Conservation (phyloP, 805 yeast species). For the Spathaspora girioi region DNA sequence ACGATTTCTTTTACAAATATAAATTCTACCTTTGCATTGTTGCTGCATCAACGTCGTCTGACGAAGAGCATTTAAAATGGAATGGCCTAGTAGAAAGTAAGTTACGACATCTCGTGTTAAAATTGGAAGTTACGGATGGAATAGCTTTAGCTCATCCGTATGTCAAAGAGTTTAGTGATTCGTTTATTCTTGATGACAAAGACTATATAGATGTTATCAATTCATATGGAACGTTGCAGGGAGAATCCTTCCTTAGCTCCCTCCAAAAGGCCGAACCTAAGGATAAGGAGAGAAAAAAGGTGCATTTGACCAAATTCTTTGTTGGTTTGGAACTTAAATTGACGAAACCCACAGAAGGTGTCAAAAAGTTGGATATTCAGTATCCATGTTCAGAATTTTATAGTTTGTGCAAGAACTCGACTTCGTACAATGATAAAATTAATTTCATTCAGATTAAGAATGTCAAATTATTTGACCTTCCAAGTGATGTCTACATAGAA, state of each 20-base stretch:
- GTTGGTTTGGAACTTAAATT: conserved; percentile 66
- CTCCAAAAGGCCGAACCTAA: conserved; percentile 7
- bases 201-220: conserved; percentile 44
- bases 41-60: conserved; percentile 67
- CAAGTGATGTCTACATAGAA: conserved; percentile 73
- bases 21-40: conserved; percentile 83
- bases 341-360: conserved; percentile 37
- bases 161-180: conserved; percentile 55
- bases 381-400: conserved; percentile 89
- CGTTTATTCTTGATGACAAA: conserved; percentile 31
- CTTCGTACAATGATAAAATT: conserved; percentile 56
- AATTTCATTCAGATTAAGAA: conserved; percentile 66
- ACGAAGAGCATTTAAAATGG: conserved; percentile 87
- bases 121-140: conserved; percentile 74
- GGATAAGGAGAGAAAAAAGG: conserved; percentile 11
- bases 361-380: conserved; percentile 67
- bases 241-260: conserved; percentile 40
- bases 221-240: conserved; percentile 58
- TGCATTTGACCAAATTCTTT: conserved; percentile 71
- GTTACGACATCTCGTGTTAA: conserved; percentile 74
- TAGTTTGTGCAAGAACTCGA: conserved; percentile 73
- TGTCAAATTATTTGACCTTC: conserved; percentile 66
- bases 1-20: conserved; percentile 77
- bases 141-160: conserved; percentile 87
- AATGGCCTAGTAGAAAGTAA: conserved; percentile 91